A percentile compares a stretch with the other conserved stretches of the same genome.
Evolutionary conservation across 768 basidiomycete genomes (phyloP).

Genomic region (Erythrobasidium yunnanense): DNA sequence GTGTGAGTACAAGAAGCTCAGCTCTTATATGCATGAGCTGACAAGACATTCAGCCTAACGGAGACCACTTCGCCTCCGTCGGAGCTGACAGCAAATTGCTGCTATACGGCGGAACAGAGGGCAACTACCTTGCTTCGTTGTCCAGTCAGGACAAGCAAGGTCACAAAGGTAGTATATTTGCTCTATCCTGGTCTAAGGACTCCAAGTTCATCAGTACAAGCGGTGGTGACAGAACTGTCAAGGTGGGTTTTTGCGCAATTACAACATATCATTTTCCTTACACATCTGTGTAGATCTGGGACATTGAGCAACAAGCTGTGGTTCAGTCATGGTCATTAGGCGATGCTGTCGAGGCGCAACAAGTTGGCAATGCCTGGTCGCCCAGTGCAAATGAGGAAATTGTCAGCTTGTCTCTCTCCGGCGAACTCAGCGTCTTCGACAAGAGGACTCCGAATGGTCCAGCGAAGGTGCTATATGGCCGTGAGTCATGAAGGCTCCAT

Average conservation of each 20-base stretch:
- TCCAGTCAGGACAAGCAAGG: slow-evolving; percentile 43
- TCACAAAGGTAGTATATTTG: slow-evolving; percentile 29
- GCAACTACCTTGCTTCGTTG: slow-evolving; percentile 62
- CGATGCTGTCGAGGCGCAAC: slow-evolving; percentile 63
- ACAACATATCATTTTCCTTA: not conserved
- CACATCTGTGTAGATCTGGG: slow-evolving; percentile 72
- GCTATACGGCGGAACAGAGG: slow-evolving; percentile 80
- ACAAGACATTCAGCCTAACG: slow-evolving; percentile 49
- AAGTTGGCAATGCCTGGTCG: slow-evolving; percentile 75
- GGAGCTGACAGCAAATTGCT: slow-evolving; percentile 75
- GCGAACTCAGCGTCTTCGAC: slow-evolving; percentile 73
- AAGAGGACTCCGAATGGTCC: slow-evolving; percentile 55
- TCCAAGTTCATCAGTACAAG: not conserved
- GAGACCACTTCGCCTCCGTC: slow-evolving; percentile 72
- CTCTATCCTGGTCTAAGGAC: slow-evolving; percentile 14
- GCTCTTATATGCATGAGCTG: not conserved
- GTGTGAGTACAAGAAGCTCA: not conserved
- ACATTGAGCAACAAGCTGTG: slow-evolving; percentile 60
- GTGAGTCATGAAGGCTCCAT: slow-evolving; percentile 44
- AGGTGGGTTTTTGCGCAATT: not conserved
- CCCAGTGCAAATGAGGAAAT: slow-evolving; percentile 49
- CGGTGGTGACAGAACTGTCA: slow-evolving; percentile 23
- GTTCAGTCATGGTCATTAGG: slow-evolving; percentile 42
- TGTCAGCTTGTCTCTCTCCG: slow-evolving; percentile 71
- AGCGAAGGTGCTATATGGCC: slow-evolving; percentile 49